Conservation (phyloP, 2,329 filamentous ascomycete species). For the Stylonectria norvegica region DNA sequence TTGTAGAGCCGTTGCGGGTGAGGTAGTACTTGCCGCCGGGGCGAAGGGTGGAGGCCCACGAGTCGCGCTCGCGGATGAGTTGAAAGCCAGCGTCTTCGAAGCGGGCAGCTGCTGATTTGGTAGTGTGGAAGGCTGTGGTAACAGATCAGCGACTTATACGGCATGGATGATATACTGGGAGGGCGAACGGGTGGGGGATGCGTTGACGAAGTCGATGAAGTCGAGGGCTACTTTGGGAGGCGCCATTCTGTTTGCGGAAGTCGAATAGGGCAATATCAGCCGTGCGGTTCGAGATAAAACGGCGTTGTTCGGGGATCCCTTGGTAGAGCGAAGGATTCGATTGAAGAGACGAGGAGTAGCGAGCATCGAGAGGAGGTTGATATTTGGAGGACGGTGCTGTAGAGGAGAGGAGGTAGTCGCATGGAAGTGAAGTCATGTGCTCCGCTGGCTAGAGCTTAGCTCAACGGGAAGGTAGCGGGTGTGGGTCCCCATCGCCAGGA, state of each 20-base stretch:
- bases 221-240: conserved; percentile 63
- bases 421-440: too few species aligned
- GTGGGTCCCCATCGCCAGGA: too few species aligned
- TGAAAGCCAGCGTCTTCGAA: conserved; percentile 82
- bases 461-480: too few species aligned
- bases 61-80: conserved; percentile 84
- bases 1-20: conserved; percentile 87
- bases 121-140: conserved; percentile 82
- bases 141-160: background rate
- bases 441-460: too few species aligned
- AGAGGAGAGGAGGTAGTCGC: conserved; percentile 10
- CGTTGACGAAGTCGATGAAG: conserved; percentile 91
- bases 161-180: conserved; percentile 1
- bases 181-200: conserved; percentile 80
- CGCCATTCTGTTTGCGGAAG: conserved; percentile 44
- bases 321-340: conserved; percentile 11
- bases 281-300: conserved; percentile 1
- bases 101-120: conserved; percentile 70
- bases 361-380: conserved; percentile 18
- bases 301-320: conserved; percentile 9
- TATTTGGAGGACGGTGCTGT: conserved; percentile 5
- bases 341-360: conserved; percentile 13
- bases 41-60: conserved; percentile 74
- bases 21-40: conserved; percentile 95
- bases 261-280: conserved; percentile 29